Evolutionary conservation across 192 early-diverging fungal species (phyloP).

Genomic region (Jimgerdemannia lactiflua): DNA sequence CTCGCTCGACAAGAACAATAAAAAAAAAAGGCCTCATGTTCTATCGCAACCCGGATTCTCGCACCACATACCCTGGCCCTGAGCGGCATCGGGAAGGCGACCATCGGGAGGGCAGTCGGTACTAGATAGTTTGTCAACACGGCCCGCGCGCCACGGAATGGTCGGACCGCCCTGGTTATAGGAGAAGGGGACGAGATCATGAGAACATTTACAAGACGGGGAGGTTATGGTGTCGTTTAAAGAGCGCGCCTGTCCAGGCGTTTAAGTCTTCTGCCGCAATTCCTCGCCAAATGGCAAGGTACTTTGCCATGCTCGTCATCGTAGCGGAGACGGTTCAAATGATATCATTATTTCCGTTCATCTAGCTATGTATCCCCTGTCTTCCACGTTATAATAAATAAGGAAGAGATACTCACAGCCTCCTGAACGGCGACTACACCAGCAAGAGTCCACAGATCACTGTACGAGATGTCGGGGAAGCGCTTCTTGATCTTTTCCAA

Average conservation of each 20-base stretch:
- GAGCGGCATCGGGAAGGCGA: conserved; percentile 71
- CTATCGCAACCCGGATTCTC: not conserved
- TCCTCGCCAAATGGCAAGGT: conserved; percentile 61
- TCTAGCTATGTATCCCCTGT: conserved; percentile 11
- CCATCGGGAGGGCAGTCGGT: conserved; percentile 65
- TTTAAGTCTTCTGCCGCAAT: conserved; percentile 47
- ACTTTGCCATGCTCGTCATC: not conserved
- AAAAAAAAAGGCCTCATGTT: not conserved
- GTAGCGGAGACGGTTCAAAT: not conserved
- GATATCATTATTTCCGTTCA: not conserved
- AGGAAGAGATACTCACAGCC: conserved; percentile 28
- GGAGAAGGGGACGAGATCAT: too few relatives aligned
- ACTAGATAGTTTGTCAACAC: conserved; percentile 42
- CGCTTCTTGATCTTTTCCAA: conserved; percentile 77
- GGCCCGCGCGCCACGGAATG: conserved; percentile 72
- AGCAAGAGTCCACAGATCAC: conserved; percentile 58
- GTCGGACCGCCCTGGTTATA: conserved; percentile 63
- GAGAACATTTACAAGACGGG: too few relatives aligned
- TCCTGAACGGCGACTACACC: conserved; percentile 63
- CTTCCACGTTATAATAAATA: not conserved
- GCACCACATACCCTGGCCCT: conserved; percentile 32
- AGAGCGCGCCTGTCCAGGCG: too few relatives aligned
- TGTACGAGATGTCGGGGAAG: conserved; percentile 81
- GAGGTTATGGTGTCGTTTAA: too few relatives aligned
- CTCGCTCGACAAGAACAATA: not conserved